Conservation (phyloP, 169 alveolate species). For the Cyclospora cayetanensis region DNA sequence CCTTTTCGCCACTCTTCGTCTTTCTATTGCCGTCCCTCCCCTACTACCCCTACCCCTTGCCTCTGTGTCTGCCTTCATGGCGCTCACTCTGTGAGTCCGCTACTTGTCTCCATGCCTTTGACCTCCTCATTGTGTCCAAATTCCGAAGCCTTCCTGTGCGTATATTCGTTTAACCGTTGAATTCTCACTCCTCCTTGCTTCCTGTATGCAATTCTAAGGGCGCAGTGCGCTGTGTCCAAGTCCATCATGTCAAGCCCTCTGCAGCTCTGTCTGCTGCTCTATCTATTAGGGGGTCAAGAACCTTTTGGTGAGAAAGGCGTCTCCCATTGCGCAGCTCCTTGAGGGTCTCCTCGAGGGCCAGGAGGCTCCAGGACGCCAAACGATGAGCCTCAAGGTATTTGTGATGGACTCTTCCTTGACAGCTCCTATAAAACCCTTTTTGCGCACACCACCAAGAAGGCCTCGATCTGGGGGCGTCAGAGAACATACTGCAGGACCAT, state of each 20-base stretch:
- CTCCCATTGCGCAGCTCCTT: slow-evolving; percentile 5
- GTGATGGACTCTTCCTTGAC: too few relatives aligned
- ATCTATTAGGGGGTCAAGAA: slow-evolving; percentile 39
- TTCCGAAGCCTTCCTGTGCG: background rate
- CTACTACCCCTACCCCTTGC: too few relatives aligned
- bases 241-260: too few relatives aligned
- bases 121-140: background rate
- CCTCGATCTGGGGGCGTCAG: too few relatives aligned
- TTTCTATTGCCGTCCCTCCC: background rate
- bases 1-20: background rate
- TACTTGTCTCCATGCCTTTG: background rate
- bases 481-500: too few relatives aligned
- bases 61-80: background rate
- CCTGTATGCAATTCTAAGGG: background rate
- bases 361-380: background rate
- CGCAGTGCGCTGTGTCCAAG: background rate
- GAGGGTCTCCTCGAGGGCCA: slow-evolving; percentile 35
- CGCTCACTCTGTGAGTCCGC: background rate
- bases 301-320: slow-evolving; percentile 16
- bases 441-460: too few relatives aligned
- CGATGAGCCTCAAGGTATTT: background rate
- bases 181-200: background rate
- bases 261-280: too few relatives aligned
- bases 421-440: too few relatives aligned
- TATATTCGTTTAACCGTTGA: background rate